Evolutionary conservation across 768 basidiomycete species (phyloP), one percentile per base, ranked within the genome.

Genomic region (Xerocomus brunneocitrinus): DNA sequence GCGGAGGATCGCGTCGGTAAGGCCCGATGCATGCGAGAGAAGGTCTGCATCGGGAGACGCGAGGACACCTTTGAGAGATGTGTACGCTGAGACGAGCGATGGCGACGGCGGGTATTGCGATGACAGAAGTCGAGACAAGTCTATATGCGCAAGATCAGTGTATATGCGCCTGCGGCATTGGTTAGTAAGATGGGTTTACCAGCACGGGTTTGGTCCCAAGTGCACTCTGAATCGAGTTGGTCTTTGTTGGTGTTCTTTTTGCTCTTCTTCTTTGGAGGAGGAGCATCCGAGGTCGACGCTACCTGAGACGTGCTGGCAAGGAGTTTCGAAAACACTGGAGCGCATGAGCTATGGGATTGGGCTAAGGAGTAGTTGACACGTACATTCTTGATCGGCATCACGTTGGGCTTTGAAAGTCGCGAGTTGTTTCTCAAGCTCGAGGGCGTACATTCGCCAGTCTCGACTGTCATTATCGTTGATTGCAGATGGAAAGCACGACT

Each of bases 371-470:
- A 25, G 16, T 44, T 14, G 32, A 31, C 40, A 55, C 65, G 25
- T 49, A 68, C 67, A 22, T 41, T 57, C 59, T 39, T 65, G 60
- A 40, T 68, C 64, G 1, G 52, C 59, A 49, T 70, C 58, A 27
- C 53, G 58, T 31, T 55, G 54, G 14, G 57, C 41, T 41, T 67
- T 58, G 38, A 69, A 56, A 1, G 30, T 31, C 28, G 56, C 32
- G 14, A 69, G 59, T 13, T 60, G 58, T 46, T 52, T 53, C 51
- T 69, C 68, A n/a, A 68, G 67, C n/a, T 55, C 55, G 36, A 69
- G 61, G n/a, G 67, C 65, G 35, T 66, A 66, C 5, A 53, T 49
- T 44, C 61, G 60, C 68, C 68, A 69, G 8, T 54, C 51, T 39
- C 34, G 58, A 30, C 8, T 4, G 3, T 19, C 27, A 3, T 34